Base-by-base conservation (phyloP, 2,329 filamentous ascomycete genomes). In the Byssothecium circinans region DNA sequence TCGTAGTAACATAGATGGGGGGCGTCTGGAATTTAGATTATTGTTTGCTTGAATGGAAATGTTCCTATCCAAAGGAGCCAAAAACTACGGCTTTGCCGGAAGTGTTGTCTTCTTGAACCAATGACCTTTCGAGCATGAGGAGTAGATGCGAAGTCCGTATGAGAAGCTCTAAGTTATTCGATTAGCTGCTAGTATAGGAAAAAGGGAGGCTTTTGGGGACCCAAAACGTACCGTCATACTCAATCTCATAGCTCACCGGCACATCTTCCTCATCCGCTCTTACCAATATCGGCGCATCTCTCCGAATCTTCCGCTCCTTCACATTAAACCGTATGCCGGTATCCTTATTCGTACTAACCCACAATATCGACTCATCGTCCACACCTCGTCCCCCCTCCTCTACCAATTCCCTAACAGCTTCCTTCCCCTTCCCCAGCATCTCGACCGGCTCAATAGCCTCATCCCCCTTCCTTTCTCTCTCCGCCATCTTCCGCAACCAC, bases 261-360 rank as follows among this genome's bases (percentile, higher is more conserved):
- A 80, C 70, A 37, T 89, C 84, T 41, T 87, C 83, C 44, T 89
- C 84, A 41, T 85, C 81, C 8, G 71, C 73, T 2, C 75, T 73
- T 14, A 83, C 69, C 11, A 88, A 72, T 12, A 87, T 66, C 1
- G 84, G 81, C 48, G 74, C 71, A 29, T 76, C 60, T 42, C 69
- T 60, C 61, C 67, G 70, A 61, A 72, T 66, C 34, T 74, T 74
- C 45, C 75, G 77, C 62, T 83, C 78, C 18, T 70, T 73, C 15
- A 91, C 85, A 8, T 79, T 78, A 56, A 94, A 83, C 36, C 81
- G 81, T 46, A 94, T 70, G 0, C 89, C 89, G 17, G 89, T 82
- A 47, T 82, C 80, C 57, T 80, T 80, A 1, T 73, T 68, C 2
- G 75, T 69, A 58, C 85, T 87, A 3, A 86, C 79, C 89, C 89